Conservation (phyloP, 1,284 basidiomycete genomes). For the Rhodotorula sp. region DNA sequence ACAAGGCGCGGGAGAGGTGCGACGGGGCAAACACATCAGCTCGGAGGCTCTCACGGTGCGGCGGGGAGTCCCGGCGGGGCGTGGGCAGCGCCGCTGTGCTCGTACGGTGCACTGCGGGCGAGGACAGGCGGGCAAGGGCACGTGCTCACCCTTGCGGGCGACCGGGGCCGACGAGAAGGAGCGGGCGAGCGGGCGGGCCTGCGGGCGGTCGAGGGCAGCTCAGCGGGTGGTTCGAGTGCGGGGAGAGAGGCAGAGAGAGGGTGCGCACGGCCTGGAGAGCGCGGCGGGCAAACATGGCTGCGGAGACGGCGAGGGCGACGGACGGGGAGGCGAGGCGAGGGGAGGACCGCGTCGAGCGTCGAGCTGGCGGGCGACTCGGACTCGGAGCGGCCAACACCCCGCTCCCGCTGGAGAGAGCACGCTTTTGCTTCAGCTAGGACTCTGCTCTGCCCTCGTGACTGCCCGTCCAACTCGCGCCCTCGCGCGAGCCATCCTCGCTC, state of each 20-base stretch:
- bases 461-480: neutral
- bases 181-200: constrained; percentile 34
- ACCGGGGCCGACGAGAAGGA: constrained; percentile 31
- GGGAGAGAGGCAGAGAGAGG: neutral
- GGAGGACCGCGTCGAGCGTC: too few species aligned
- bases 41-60: neutral
- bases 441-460: neutral
- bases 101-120: neutral
- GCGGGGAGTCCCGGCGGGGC: neutral
- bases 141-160: constrained; percentile 39
- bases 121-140: neutral
- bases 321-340: neutral
- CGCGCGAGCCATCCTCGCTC: neutral
- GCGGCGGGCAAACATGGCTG: constrained; percentile 36
- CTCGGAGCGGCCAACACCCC: neutral
- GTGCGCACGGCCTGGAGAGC: constrained; percentile 27
- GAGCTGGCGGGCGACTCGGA: neutral
- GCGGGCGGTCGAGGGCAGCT: neutral
- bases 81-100: neutral
- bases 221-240: neutral
- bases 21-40: neutral
- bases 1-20: neutral
- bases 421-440: too few species aligned
- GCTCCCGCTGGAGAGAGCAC: too few species aligned
- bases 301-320: neutral